Evolutionary conservation across 371 early-diverging fungal species (phyloP).

Genomic region (Actinomortierella ambigua): DNA sequence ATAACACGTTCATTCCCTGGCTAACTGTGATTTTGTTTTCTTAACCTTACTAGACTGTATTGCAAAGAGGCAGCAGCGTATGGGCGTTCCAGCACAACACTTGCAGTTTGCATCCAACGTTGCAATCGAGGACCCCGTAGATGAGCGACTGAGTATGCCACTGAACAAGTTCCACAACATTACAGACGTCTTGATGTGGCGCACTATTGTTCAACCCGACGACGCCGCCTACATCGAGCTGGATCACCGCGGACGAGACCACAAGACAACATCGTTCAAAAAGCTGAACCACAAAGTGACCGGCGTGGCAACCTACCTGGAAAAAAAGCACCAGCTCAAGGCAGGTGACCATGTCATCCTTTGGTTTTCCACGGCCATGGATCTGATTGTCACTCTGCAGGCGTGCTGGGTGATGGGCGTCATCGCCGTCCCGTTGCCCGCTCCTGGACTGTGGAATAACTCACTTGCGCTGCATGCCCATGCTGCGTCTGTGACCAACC

Average conservation of each 20-base stretch:
- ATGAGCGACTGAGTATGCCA: constrained; percentile 68
- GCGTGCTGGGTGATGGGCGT: constrained; percentile 83
- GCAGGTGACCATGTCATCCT: constrained; percentile 70
- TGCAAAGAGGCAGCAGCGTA: constrained; percentile 33
- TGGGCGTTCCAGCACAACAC: constrained; percentile 21
- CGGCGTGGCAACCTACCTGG: constrained; percentile 62
- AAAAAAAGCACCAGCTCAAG: constrained; percentile 58
- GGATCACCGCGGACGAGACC: constrained; percentile 62
- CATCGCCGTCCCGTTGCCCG: constrained; percentile 70
- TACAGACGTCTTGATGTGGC: constrained; percentile 74
- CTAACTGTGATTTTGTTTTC: background rate
- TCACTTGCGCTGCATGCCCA: background rate
- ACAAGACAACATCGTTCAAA: constrained; percentile 66
- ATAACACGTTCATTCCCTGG: background rate
- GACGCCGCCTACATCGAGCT: constrained; percentile 69
- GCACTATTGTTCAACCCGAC: constrained; percentile 67
- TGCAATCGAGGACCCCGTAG: constrained; percentile 58
- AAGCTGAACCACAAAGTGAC: constrained; percentile 75
- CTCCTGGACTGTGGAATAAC: constrained; percentile 59
- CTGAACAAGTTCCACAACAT: constrained; percentile 66
- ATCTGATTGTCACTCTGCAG: constrained; percentile 73
- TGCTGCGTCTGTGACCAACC: background rate
- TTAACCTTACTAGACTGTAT: constrained; percentile 20
- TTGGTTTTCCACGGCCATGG: constrained; percentile 71
- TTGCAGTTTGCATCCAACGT: constrained; percentile 78